These are phyloP conservation scores for Moringa oleifera DNA, from an alignment of 345 rosid genomes.

Conservation along the genomic window DNA sequence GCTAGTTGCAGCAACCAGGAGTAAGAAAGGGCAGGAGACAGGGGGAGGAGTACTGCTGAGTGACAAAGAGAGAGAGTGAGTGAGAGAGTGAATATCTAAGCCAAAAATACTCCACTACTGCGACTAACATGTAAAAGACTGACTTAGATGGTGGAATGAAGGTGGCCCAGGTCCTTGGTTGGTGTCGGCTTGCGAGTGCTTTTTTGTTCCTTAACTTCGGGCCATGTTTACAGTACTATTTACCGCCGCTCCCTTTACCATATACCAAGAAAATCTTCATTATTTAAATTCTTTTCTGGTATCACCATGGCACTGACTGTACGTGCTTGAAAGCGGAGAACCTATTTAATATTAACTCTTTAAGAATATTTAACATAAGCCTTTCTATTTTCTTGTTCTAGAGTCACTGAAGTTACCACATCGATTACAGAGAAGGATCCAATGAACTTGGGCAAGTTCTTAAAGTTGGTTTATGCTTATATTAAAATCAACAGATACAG, in stretches of 20 bases:
- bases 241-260: not conserved
- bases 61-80: not conserved
- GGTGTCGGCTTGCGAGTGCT: not conserved
- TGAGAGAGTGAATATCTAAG: not conserved
- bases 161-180: not conserved
- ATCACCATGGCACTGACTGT: not conserved
- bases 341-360: too few species aligned
- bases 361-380: too few species aligned
- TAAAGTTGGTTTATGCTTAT: too few species aligned
- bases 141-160: not conserved
- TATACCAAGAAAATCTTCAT: not conserved
- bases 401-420: too few species aligned
- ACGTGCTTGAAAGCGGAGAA: not conserved
- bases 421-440: too few species aligned
- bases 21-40: constrained; percentile 5
- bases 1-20: constrained; percentile 6
- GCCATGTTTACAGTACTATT: not conserved
- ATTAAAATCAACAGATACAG: too few species aligned
- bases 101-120: not conserved
- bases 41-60: constrained; percentile 5
- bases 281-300: too few species aligned
- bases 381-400: too few species aligned
- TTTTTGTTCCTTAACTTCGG: not conserved
- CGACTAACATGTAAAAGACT: not conserved
- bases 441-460: too few species aligned